Evolutionary conservation across 164 flowering plant species (phyloP), one percentile per base, ranked within the genome.

Genomic region (Magnolia changhungtana): DNA sequence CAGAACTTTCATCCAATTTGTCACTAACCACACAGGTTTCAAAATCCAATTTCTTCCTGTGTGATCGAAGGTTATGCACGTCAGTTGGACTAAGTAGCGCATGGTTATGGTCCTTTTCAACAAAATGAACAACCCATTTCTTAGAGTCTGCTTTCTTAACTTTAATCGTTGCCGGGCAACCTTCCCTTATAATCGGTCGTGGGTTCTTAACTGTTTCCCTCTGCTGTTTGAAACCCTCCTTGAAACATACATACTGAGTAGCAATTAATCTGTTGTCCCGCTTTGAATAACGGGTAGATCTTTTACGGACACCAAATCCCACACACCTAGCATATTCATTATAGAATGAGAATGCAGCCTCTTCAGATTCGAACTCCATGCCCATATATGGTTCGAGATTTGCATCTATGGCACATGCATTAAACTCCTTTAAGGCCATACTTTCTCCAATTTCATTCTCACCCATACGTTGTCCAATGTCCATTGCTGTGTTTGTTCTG

Each of bases 71-170:
- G 74, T 86, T 88, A 70, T 93, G 95, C 73, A 93, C 93, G 79
- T 90, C 89, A 74, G 90, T 92, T 2, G 93, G 90, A 0, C 87
- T 89, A 64, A 90, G 95, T 16, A 92, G 81, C 75, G 87, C 92
- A 74, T 92, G 98, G 75, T 93, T 93, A 71, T 93, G 98, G 76
- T 88, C 95, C 80, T 83, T 89, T 13, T 85, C 87, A 77, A 92
- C 90, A 1, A 86, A 84, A 61, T 91, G 87, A 1, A 90, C 91
- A 69, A 87, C 79, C 98, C 96, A 93, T 74, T 85, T 90, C 7
- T 95, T 94, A 20, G 92, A 86, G 63, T 87, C 89, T 45, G 87
- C 87, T 71, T 87, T 84, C 80, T 92, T 94, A 0, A 93, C 90
- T 37, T 88, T 83, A 72, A 93, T 52, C 37, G 86, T 84, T 0